Evolutionary conservation across 2,329 filamentous ascomycete genomes (phyloP).

Genomic region (Chrysoporthe deuterocubensis): DNA sequence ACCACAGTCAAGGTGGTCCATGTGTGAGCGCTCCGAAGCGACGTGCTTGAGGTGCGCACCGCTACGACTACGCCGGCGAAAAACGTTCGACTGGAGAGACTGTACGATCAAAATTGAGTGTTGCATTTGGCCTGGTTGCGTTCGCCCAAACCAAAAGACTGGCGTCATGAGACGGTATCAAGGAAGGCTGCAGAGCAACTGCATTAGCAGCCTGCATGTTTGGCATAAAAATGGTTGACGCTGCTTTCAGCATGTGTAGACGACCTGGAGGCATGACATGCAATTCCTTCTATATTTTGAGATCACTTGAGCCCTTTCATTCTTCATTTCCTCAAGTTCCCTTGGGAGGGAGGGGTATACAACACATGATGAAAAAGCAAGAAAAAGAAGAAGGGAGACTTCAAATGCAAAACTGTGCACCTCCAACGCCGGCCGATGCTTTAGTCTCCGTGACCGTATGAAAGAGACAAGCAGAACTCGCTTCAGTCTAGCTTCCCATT

Average conservation of each 20-base stretch:
- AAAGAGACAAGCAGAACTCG: constrained; percentile 22
- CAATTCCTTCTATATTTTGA: constrained; percentile 3
- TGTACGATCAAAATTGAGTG: not conserved
- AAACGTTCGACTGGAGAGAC: not conserved
- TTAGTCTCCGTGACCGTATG: constrained; percentile 17
- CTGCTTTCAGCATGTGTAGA: not conserved
- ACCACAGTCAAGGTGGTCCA: not conserved
- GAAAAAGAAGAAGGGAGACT: constrained; percentile 7
- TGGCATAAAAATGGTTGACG: not conserved
- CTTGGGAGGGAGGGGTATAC: constrained; percentile 26
- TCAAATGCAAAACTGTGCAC: constrained; percentile 21
- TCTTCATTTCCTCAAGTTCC: constrained; percentile 18
- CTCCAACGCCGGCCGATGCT: constrained; percentile 29
- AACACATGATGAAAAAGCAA: constrained; percentile 19
- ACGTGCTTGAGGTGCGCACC: not conserved
- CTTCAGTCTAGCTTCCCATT: constrained; percentile 29
- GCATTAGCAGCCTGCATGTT: not conserved
- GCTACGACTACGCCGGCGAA: not conserved
- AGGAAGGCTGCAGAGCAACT: not conserved
- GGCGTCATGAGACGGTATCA: not conserved
- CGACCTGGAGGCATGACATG: not conserved
- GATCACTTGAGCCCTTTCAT: constrained; percentile 19
- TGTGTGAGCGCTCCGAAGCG: not conserved
- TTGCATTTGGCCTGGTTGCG: not conserved
- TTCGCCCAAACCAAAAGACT: not conserved